These are phyloP conservation scores for Seiridium cupressi DNA, from an alignment of 2,329 filamentous ascomycete species.

Conservation along the genomic window DNA sequence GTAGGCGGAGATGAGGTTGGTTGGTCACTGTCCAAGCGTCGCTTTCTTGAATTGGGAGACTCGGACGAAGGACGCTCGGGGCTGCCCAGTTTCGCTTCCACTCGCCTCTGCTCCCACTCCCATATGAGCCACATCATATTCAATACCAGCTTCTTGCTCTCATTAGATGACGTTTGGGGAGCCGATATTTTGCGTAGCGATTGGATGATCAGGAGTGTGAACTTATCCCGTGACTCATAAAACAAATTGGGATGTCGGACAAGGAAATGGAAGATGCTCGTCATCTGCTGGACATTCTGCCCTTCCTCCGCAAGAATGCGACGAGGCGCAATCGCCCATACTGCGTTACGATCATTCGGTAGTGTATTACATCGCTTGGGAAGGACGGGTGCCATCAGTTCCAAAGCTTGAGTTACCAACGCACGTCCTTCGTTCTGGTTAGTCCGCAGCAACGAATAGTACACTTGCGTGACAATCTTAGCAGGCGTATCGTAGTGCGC, in stretches of 20 bases:
- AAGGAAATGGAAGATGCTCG: constrained; percentile 95
- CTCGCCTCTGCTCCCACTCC: constrained; percentile 85
- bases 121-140: constrained; percentile 90
- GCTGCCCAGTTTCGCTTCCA: constrained; percentile 54
- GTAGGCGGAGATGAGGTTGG: constrained; percentile 54
- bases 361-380: constrained; percentile 75
- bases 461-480: constrained; percentile 95
- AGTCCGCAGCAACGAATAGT: constrained; percentile 84
- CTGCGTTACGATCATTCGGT: constrained; percentile 69
- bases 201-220: constrained; percentile 83
- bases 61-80: constrained; percentile 50
- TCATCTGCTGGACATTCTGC: constrained; percentile 92
- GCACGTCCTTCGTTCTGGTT: constrained; percentile 94
- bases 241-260: constrained; percentile 91
- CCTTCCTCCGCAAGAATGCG: constrained; percentile 92
- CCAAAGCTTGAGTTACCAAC: constrained; percentile 89
- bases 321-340: constrained; percentile 88
- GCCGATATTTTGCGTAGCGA: constrained; percentile 85
- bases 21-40: constrained; percentile 68
- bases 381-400: constrained; percentile 91
- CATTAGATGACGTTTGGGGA: constrained; percentile 80
- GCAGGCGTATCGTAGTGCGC: constrained; percentile 92
- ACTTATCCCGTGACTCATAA: constrained; percentile 91
- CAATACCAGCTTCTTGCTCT: constrained; percentile 87
- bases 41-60: constrained; percentile 73